A percentile compares a stretch with the other conserved stretches of the same genome.
Evolutionary conservation across 768 basidiomycete species (phyloP).

Genomic region (Epithele typhae): DNA sequence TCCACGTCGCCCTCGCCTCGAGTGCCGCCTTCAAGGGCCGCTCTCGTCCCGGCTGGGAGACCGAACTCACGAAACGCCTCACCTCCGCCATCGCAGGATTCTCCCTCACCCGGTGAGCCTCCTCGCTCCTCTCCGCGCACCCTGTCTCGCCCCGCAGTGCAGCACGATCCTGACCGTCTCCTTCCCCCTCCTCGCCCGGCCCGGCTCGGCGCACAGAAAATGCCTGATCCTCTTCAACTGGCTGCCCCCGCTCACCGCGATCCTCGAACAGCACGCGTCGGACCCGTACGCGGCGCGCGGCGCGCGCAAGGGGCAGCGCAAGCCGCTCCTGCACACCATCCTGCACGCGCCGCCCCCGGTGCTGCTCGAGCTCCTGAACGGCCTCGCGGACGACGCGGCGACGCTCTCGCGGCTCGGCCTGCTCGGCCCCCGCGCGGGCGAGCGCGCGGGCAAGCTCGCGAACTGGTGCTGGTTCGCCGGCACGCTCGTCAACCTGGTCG

Average conservation of each 20-base stretch:
- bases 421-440: slow-evolving; percentile 58
- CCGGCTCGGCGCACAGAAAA: slow-evolving; percentile 46
- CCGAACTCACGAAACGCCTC: slow-evolving; percentile 54
- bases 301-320: slow-evolving; percentile 21
- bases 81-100: slow-evolving; percentile 60
- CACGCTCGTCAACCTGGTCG: slow-evolving; percentile 76
- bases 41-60: slow-evolving; percentile 48
- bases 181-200: too few relatives aligned
- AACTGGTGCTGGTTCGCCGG: slow-evolving; percentile 86
- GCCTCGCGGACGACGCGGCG: slow-evolving; percentile 71
- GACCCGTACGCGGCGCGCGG: slow-evolving; percentile 48
- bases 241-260: slow-evolving; percentile 68
- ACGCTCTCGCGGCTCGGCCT: slow-evolving; percentile 73
- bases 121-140: too few relatives aligned
- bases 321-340: slow-evolving; percentile 69
- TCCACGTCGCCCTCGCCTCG: slow-evolving; percentile 52
- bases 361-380: slow-evolving; percentile 71
- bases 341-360: slow-evolving; percentile 81
- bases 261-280: slow-evolving; percentile 65
- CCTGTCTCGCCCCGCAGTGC: too few relatives aligned
- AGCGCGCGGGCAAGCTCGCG: slow-evolving; percentile 67
- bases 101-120: slow-evolving; percentile 76
- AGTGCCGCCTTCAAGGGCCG: slow-evolving; percentile 44
- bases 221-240: slow-evolving; percentile 81
- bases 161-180: too few relatives aligned